Evolutionary conservation across 1,139 yeast species (phyloP), one percentile per base, ranked within the genome.

Genomic region (Hanseniaspora gamundiae): DNA sequence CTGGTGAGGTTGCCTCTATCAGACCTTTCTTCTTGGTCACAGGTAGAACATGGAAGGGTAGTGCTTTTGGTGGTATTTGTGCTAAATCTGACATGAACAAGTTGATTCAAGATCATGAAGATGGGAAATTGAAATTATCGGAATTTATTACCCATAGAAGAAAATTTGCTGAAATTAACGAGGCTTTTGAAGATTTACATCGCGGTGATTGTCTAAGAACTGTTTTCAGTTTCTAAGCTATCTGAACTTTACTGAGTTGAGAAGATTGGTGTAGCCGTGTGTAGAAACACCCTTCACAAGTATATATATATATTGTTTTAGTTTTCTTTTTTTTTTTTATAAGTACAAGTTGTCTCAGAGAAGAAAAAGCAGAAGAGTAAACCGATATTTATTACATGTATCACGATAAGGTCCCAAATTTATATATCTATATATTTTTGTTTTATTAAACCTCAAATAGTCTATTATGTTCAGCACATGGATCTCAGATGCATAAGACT

Each of bases 21-120:
- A 80, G 97, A 68, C 98, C 98, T 49, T 91, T 91, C 86, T 97
- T 91, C 71, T 77, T 91, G 65, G 97, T 93, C 53, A 91, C 98
- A 40, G 98, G 98, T 57, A 80, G 98, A 69, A 94, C 84, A 44
- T 91, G 98, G 96, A 84, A 78, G 66, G 98, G 98, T 56, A 86
- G 95, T 59, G 98, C 98, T 16, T 91, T 86, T 56, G 98, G 98
- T 59, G 98, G 97, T 62, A 88, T 91, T 62, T 91, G 91, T 71
- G 98, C 98, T 61, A 82, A 97, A 71, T 62, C 95, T 40, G 95
- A 91, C 70, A 76, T 91, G 70, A 96, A 95, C 44, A 87, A 80
- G 19, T 73, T 88, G 50, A 95, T 91, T 47, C 80, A 86, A 48
- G 88, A 84, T 62, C 91, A 88, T 66, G 66, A 84, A 70, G 66